phyloP scores from a whole-genome alignment of 805 yeast species.

The Lipomyces sp. region DNA sequence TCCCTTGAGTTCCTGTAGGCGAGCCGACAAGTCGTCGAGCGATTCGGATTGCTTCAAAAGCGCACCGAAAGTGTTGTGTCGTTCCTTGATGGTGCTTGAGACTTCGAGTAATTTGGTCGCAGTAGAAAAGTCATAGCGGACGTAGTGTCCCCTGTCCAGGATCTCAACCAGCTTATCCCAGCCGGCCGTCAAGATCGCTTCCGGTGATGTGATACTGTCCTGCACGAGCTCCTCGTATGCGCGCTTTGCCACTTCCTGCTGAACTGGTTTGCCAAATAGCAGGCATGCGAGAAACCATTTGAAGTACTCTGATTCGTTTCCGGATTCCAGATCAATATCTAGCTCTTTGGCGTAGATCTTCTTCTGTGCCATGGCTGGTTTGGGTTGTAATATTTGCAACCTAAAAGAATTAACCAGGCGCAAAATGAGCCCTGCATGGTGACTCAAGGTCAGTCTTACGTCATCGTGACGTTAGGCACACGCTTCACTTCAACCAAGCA shows the following conservation, averaged over 20 bases:
- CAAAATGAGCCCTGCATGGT: no score
- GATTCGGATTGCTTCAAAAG: neutral
- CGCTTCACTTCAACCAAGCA: no score
- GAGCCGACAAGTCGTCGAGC: neutral
- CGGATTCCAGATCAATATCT: conserved; percentile 6
- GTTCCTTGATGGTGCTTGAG: conserved; percentile 6
- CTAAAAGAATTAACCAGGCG: no score
- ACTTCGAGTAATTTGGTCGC: conserved; percentile 3
- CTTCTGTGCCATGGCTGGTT: neutral
- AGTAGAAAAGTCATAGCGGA: conserved; percentile 5
- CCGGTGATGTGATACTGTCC: conserved; percentile 8
- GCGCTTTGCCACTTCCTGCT: conserved; percentile 7
- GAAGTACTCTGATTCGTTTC: conserved; percentile 1
- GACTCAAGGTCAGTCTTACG: no score
- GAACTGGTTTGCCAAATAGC: conserved; percentile 7
- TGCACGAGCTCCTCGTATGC: conserved; percentile 5
- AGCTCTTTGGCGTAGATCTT: neutral
- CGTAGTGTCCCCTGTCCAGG: conserved; percentile 3
- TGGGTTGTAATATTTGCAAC: no score
- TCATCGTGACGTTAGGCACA: no score
- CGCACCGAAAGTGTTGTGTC: neutral
- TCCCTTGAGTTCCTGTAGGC: conserved; percentile 5
- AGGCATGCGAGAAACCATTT: conserved; percentile 7
- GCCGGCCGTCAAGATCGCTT: conserved; percentile 3
- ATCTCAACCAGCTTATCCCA: conserved; percentile 7